phyloP scores from a whole-genome alignment of 148 eudicot species.

The Cornus suecica region DNA sequence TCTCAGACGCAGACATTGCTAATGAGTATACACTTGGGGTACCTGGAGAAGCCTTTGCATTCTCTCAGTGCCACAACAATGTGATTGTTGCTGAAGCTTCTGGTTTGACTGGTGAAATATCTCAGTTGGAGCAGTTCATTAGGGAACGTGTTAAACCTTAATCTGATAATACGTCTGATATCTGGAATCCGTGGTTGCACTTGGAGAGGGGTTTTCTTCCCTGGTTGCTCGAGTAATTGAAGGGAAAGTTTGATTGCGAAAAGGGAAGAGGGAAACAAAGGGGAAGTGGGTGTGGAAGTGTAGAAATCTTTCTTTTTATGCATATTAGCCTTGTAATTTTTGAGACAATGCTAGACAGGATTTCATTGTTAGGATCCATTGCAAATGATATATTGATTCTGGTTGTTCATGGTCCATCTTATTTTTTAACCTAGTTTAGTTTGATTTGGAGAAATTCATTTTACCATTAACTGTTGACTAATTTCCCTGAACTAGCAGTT shows the following conservation, averaged over 20 bases:
- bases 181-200: background rate
- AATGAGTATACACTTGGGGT: conserved; percentile 70
- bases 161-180: background rate
- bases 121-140: conserved; percentile 74
- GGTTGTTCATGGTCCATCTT: background rate
- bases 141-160: conserved; percentile 20
- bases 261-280: background rate
- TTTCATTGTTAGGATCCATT: no score
- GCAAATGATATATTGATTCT: background rate
- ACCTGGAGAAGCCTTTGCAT: conserved; percentile 67
- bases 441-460: background rate
- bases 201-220: background rate
- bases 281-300: background rate
- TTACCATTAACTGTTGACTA: background rate
- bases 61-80: conserved; percentile 76
- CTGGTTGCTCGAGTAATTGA: background rate
- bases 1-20: conserved; percentile 74
- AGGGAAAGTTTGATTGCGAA: background rate
- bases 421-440: background rate
- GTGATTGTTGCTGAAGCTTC: conserved; percentile 77
- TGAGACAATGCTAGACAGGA: no score
- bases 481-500: background rate
- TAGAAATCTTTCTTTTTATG: background rate
- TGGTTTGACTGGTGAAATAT: conserved; percentile 61
- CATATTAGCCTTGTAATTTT: background rate